Evolutionary conservation across 140 eudicot species (phyloP), one percentile per base, ranked within the genome.

Genomic region (Stevia rebaudiana): DNA sequence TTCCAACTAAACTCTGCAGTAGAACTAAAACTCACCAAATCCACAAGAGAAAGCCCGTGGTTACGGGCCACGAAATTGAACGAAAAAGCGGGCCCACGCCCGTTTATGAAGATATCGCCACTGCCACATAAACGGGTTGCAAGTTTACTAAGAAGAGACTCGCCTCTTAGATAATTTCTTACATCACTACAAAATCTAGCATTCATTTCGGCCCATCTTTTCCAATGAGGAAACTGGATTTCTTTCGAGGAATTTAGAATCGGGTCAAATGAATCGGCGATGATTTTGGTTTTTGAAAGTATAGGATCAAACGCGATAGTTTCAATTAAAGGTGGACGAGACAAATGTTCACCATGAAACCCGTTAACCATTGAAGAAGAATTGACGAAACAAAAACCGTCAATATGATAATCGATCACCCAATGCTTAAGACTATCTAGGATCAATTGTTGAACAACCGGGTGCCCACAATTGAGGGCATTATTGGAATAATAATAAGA

Each of bases 101-200:
- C 99, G 13, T 75, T 70, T 33, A 81, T 63, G 63, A 88, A 94
- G 18, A 75, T 69, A 67, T 94, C 95, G 7, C 94, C 99, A 13
- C 99, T 88, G 21, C 99, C 99, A 82, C 99, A 88, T 62, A 94
- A 80, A 23, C 97, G 82, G 22, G 99, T 94, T 30, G 99, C 99
- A 19, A 94, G 97, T 41, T 78, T 69, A 76, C 97, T 85, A 1
- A 94, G 64, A 12, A 80, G 86, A 61, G 84, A 82, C 60, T 76
- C 72, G n/a, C 99, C 99, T 70, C 83, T 80, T 31, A 94, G 47
- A 74, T 70, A 88, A 53, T 83, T 83, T 73, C 94, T 80, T 30
- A 78, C 77, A 17, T 83, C 94, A 17, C 17, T 56, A 43, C 94
- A 81, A 51, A 88, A 94, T 3, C 68, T 76, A 0, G 79, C 6